phyloP scores from a whole-genome alignment of 148 eudicot genomes.

The Silene conica region DNA sequence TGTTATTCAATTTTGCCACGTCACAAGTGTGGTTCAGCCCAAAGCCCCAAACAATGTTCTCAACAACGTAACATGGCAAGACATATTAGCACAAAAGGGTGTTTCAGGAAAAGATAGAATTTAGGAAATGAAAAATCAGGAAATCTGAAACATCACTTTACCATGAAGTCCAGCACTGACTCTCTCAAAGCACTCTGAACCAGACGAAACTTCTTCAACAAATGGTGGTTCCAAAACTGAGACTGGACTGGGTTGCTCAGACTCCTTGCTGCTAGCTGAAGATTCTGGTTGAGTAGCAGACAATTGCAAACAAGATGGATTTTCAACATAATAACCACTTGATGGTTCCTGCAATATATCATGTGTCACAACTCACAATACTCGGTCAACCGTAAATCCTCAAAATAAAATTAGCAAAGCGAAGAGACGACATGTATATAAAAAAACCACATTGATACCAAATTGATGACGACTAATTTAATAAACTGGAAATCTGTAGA shows the following conservation, averaged over 20 bases:
- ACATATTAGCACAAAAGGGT: neutral
- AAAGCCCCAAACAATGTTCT: slow-evolving; percentile 2
- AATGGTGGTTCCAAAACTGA: slow-evolving; percentile 70
- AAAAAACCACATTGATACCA: neutral
- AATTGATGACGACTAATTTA: neutral
- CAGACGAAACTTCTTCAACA: slow-evolving; percentile 65
- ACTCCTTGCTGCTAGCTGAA: slow-evolving; percentile 64
- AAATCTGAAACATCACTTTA: slow-evolving; percentile 25
- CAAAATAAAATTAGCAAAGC: slow-evolving; percentile 3
- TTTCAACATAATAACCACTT: slow-evolving; percentile 25
- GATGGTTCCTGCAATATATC: slow-evolving; percentile 39
- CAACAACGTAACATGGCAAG: neutral
- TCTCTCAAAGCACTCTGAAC: slow-evolving; percentile 77
- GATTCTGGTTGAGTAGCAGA: slow-evolving; percentile 50
- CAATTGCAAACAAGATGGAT: slow-evolving; percentile 30
- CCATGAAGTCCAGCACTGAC: slow-evolving; percentile 84
- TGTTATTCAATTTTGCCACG: neutral
- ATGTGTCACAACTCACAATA: slow-evolving; percentile 2
- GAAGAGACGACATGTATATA: neutral
- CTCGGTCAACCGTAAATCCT: slow-evolving; percentile 2
- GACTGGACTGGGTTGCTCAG: slow-evolving; percentile 73
- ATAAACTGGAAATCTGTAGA: neutral
- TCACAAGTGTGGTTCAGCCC: neutral
- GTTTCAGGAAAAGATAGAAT: neutral
- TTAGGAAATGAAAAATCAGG: neutral